A percentile compares a stretch with the other conserved stretches of the same genome.
Evolutionary conservation across 2,329 filamentous ascomycete species (phyloP).

Genomic region (Paracorniculantispora psalliotae): DNA sequence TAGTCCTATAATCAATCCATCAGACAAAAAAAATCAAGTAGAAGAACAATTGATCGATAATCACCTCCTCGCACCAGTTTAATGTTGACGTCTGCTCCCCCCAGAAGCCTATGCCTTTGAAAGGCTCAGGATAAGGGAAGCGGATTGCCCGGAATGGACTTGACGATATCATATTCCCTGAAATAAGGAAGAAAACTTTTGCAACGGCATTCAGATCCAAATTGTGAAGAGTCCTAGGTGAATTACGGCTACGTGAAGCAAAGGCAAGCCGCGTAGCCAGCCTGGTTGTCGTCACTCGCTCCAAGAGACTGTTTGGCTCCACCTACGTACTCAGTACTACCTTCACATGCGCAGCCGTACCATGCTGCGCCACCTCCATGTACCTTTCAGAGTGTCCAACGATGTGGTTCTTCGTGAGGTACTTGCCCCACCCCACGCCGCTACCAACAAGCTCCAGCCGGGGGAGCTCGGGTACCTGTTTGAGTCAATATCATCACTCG

Average conservation of each 20-base stretch:
- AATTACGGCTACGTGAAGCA: not conserved
- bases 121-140: conserved; percentile 42
- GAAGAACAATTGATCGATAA: conserved; percentile 13
- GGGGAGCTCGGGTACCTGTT: no score
- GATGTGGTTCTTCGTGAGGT: not conserved
- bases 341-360: not conserved
- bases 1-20: conserved; percentile 37
- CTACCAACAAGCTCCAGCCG: not conserved
- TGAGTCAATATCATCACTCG: no score
- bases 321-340: not conserved
- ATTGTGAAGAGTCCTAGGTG: not conserved
- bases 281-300: not conserved
- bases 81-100: conserved; percentile 65
- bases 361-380: not conserved
- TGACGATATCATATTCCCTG: not conserved
- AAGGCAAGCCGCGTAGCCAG: not conserved
- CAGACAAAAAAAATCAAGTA: not conserved
- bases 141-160: conserved; percentile 15
- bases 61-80: conserved; percentile 77
- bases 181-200: not conserved
- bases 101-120: conserved; percentile 51
- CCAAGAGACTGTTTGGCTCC: not conserved
- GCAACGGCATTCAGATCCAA: not conserved
- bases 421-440: not conserved
- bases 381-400: not conserved